Conservation (phyloP, 75 land plant species). For the Cunninghamia lanceolata region DNA sequence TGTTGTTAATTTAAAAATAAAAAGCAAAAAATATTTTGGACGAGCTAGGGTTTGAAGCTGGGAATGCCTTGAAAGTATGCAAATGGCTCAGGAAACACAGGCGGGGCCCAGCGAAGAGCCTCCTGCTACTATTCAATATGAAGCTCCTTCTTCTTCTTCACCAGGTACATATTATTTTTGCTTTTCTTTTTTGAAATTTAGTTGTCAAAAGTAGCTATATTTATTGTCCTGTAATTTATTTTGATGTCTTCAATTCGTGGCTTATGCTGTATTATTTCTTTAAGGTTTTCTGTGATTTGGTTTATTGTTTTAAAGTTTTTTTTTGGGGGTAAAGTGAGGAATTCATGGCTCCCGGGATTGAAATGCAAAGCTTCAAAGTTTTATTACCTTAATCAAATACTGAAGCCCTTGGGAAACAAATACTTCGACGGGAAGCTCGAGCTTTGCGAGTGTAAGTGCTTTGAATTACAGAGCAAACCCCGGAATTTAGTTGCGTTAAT, state of each 20-base stretch:
- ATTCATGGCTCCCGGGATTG: background rate
- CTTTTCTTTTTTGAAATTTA: background rate
- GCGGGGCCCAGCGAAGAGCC: background rate
- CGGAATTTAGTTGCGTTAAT: background rate
- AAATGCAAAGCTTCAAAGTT: background rate
- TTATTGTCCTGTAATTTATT: background rate
- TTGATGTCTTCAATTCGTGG: background rate
- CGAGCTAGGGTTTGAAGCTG: conserved; percentile 8
- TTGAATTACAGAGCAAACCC: background rate
- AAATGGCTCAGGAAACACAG: background rate
- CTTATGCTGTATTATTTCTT: background rate
- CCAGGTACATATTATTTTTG: background rate
- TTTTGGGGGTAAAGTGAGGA: background rate
- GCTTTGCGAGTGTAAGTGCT: background rate
- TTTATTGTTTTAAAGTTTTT: background rate
- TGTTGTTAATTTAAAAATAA: background rate
- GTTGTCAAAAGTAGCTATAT: background rate
- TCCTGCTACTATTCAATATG: background rate
- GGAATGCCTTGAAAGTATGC: conserved; percentile 9
- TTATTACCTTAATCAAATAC: background rate
- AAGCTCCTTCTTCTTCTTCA: background rate
- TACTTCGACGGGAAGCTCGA: background rate
- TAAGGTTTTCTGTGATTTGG: background rate
- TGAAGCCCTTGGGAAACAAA: background rate
- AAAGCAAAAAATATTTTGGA: background rate